phyloP scores from a whole-genome alignment of 2,329 filamentous ascomycete species.

The Elsinoe ampelina region DNA sequence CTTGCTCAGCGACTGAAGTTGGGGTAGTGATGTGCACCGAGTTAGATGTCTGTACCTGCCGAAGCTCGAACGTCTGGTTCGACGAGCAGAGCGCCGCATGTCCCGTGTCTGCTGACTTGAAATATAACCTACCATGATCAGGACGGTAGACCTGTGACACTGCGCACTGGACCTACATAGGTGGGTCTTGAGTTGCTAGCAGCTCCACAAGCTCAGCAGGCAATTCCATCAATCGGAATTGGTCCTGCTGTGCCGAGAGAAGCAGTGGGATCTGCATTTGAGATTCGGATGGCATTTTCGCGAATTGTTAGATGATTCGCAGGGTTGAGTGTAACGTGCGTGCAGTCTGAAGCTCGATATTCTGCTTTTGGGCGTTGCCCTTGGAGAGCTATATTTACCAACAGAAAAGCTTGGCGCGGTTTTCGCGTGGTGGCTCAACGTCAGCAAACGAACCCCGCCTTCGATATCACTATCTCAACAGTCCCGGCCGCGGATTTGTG shows the following conservation, averaged over 20 bases:
- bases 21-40: slow-evolving; percentile 47
- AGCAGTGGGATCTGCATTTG: slow-evolving; percentile 34
- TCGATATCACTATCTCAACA: neutral
- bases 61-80: slow-evolving; percentile 48
- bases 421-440: slow-evolving; percentile 5
- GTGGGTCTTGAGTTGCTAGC: slow-evolving; percentile 39
- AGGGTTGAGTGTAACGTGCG: too few species aligned
- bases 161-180: slow-evolving; percentile 27
- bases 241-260: slow-evolving; percentile 39
- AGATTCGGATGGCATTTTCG: slow-evolving; percentile 37
- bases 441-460: slow-evolving; percentile 13
- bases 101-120: slow-evolving; percentile 28
- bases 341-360: neutral
- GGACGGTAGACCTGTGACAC: neutral
- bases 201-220: slow-evolving; percentile 48
- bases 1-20: slow-evolving; percentile 18
- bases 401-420: slow-evolving; percentile 6
- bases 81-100: slow-evolving; percentile 48
- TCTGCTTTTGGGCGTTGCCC: slow-evolving; percentile 10
- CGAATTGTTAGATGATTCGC: too few species aligned
- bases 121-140: slow-evolving; percentile 28
- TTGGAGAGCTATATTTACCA: slow-evolving; percentile 13
- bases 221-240: slow-evolving; percentile 52
- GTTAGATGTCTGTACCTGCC: slow-evolving; percentile 58
- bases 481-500: neutral